Percentiles rank a stretch among this genome's conserved stretches.
phyloP scores from a whole-genome alignment of 768 basidiomycete species.

The Termitomyces sp. region DNA sequence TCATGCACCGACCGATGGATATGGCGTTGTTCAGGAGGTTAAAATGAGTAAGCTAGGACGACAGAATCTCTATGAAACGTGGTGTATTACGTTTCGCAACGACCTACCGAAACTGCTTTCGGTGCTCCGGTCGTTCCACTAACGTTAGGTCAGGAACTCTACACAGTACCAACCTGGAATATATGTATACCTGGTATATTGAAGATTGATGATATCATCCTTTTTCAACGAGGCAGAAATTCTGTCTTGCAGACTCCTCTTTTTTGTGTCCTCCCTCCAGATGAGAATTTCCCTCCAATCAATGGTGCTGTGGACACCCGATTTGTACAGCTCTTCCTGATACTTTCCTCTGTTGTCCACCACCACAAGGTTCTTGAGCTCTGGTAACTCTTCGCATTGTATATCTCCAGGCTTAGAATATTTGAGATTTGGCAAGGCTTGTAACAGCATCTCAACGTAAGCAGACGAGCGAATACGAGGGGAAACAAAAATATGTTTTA shows the following conservation, averaged over 20 bases:
- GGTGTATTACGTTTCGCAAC: background rate
- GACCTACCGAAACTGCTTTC: conserved; percentile 75
- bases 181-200: conserved; percentile 69
- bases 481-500: conserved; percentile 67
- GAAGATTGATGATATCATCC: conserved; percentile 76
- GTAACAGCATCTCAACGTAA: conserved; percentile 56
- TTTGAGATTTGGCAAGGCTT: conserved; percentile 52
- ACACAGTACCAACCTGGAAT: background rate
- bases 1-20: conserved; percentile 69
- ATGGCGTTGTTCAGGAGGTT: conserved; percentile 78
- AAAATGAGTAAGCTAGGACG: conserved; percentile 65
- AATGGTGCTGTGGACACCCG: conserved; percentile 44
- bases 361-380: conserved; percentile 58
- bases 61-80: background rate
- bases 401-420: conserved; percentile 48
- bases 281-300: conserved; percentile 72
- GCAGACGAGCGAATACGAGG: conserved; percentile 62
- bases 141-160: background rate
- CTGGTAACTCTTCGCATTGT: conserved; percentile 53
- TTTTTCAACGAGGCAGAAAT: conserved; percentile 36
- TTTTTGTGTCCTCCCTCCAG: conserved; percentile 53
- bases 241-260: conserved; percentile 38
- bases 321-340: conserved; percentile 30
- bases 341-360: conserved; percentile 53
- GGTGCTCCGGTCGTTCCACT: conserved; percentile 81